Evolutionary conservation across 768 basidiomycete genomes (phyloP).

Genomic region (Peribolospora kevripleyi): DNA sequence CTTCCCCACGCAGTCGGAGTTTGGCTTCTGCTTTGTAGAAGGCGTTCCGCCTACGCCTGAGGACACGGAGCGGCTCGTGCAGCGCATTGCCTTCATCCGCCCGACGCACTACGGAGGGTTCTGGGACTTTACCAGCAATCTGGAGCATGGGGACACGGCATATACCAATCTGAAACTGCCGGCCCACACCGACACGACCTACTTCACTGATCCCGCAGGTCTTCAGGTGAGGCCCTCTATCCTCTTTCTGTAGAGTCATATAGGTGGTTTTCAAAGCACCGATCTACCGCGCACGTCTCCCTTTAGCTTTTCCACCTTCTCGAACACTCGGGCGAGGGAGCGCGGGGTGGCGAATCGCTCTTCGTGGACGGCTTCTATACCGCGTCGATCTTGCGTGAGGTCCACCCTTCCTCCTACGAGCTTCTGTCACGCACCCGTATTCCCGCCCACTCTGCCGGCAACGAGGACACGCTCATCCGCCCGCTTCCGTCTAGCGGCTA

Average conservation of each 20-base stretch:
- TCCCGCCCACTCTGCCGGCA: constrained; percentile 74
- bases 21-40: constrained; percentile 62
- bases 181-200: constrained; percentile 58
- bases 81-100: constrained; percentile 63
- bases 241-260: neutral
- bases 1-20: neutral
- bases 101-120: constrained; percentile 81
- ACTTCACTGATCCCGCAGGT: constrained; percentile 24
- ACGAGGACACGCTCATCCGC: constrained; percentile 22
- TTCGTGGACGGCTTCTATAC: constrained; percentile 89
- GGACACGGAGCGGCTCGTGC: constrained; percentile 53
- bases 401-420: constrained; percentile 44
- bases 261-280: constrained; percentile 25
- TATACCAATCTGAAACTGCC: constrained; percentile 71
- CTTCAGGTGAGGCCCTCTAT: neutral
- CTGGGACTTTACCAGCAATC: constrained; percentile 88
- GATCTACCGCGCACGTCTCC: constrained; percentile 47
- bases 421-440: constrained; percentile 43
- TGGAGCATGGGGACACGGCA: constrained; percentile 76
- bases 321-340: constrained; percentile 12
- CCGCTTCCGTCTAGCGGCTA: constrained; percentile 35
- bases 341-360: constrained; percentile 54
- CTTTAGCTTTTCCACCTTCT: constrained; percentile 87
- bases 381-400: constrained; percentile 48
- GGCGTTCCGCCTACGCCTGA: constrained; percentile 58